These are phyloP conservation scores for Podospora anserina DNA, from an alignment of 495 filamentous ascomycete species.

Conservation along the genomic window DNA sequence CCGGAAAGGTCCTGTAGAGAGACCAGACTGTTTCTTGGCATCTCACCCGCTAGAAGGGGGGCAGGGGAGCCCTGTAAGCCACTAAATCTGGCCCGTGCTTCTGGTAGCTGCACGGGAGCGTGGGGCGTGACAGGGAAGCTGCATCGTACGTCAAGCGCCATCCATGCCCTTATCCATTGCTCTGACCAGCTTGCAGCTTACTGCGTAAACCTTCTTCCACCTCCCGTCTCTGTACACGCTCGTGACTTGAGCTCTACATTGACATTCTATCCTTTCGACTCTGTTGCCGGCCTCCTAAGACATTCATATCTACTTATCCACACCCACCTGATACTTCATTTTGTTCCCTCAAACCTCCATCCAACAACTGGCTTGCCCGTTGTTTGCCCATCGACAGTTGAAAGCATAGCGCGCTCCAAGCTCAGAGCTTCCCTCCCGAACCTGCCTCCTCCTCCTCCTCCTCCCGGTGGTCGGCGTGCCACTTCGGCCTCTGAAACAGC, in stretches of 20 bases:
- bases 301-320: background rate
- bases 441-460: background rate
- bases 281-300: background rate
- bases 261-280: background rate
- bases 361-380: background rate
- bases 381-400: background rate
- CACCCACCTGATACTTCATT: background rate
- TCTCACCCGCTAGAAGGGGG: background rate
- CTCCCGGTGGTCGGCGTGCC: background rate
- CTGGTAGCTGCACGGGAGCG: background rate
- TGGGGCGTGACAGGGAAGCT: slow-evolving; percentile 5
- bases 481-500: background rate
- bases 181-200: slow-evolving; percentile 15
- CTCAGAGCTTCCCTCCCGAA: background rate
- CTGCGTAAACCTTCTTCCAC: background rate
- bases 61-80: background rate
- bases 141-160: slow-evolving; percentile 3
- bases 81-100: slow-evolving; percentile 7
- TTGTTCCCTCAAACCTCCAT: background rate
- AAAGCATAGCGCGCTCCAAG: slow-evolving; percentile 6
- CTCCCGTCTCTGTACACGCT: background rate
- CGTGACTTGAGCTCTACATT: background rate
- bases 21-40: slow-evolving; percentile 5
- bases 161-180: slow-evolving; percentile 2
- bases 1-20: background rate